Evolutionary conservation across 495 filamentous ascomycete genomes (phyloP).

Genomic region (Geoglossum glabrum): DNA sequence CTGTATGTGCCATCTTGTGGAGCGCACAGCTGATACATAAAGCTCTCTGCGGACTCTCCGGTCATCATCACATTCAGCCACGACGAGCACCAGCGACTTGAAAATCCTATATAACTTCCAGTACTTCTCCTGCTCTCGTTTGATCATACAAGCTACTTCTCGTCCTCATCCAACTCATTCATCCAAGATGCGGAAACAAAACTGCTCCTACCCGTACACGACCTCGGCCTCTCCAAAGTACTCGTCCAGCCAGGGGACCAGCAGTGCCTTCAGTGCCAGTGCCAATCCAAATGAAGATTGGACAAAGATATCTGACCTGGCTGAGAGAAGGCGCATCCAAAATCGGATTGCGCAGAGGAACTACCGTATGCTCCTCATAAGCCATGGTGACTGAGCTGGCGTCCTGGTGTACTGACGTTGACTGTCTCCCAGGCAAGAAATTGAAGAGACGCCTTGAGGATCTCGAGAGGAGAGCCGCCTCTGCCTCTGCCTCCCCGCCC

Average conservation of each 20-base stretch:
- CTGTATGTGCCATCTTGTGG: background rate
- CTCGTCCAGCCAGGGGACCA: constrained; percentile 51
- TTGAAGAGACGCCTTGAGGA: constrained; percentile 95
- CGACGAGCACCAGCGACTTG: background rate
- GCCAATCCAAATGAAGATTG: constrained; percentile 62
- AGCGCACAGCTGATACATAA: constrained; percentile 1
- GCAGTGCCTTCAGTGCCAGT: constrained; percentile 89
- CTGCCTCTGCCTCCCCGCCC: constrained; percentile 5
- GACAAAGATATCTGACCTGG: constrained; percentile 36
- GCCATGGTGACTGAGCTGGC: background rate
- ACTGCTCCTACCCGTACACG: constrained; percentile 19
- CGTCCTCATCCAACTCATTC: background rate
- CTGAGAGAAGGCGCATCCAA: constrained; percentile 38
- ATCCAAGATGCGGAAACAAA: constrained; percentile 21
- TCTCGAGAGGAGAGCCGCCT: constrained; percentile 77
- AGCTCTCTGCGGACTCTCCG: background rate
- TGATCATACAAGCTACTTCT: background rate
- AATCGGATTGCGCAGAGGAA: constrained; percentile 41
- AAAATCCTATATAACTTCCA: background rate
- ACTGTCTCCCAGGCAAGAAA: constrained; percentile 61
- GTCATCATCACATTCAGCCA: background rate
- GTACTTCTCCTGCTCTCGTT: background rate
- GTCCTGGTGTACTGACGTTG: background rate
- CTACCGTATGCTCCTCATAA: constrained; percentile 25
- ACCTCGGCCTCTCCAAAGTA: constrained; percentile 30